phyloP scores from a whole-genome alignment of 441 rosid genomes.

The Syzygium malaccense region DNA sequence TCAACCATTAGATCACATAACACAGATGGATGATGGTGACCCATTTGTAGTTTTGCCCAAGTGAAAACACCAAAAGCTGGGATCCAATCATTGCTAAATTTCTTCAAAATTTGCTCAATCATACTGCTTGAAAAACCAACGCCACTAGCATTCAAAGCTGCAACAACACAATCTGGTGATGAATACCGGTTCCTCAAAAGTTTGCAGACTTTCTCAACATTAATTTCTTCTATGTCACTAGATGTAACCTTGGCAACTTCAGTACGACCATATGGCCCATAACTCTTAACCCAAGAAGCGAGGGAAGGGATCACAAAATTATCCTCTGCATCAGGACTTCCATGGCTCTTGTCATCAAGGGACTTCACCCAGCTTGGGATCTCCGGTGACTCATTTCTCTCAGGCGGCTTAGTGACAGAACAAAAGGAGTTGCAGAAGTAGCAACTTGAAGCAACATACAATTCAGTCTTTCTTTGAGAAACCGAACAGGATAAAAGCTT shows the following conservation, averaged over 20 bases:
- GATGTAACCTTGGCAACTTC: not conserved
- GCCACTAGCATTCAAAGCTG: slow-evolving; percentile 26
- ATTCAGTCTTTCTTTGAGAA: not conserved
- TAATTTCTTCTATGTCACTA: slow-evolving; percentile 16
- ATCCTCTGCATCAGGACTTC: slow-evolving; percentile 21
- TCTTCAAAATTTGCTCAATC: slow-evolving; percentile 45
- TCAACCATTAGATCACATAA: slow-evolving; percentile 60
- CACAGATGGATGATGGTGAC: slow-evolving; percentile 39
- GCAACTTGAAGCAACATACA: slow-evolving; percentile 1
- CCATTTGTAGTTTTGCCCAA: slow-evolving; percentile 75
- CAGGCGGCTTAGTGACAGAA: slow-evolving; percentile 10
- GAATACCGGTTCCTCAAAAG: slow-evolving; percentile 32
- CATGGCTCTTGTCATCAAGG: slow-evolving; percentile 17
- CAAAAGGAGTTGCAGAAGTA: slow-evolving; percentile 15
- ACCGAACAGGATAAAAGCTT: slow-evolving; percentile 13
- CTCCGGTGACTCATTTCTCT: slow-evolving; percentile 39
- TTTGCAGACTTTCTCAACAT: slow-evolving; percentile 37
- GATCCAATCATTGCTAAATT: slow-evolving; percentile 54
- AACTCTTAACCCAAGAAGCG: slow-evolving; percentile 44
- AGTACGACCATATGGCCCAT: slow-evolving; percentile 3
- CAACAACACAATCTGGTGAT: slow-evolving; percentile 26
- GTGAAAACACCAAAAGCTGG: slow-evolving; percentile 51
- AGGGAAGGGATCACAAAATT: slow-evolving; percentile 74
- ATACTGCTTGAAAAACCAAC: slow-evolving; percentile 27
- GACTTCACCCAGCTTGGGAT: slow-evolving; percentile 55